Evolutionary conservation across 1,139 yeast genomes (phyloP).

Genomic region (Blastobotrys illinoisensis): DNA sequence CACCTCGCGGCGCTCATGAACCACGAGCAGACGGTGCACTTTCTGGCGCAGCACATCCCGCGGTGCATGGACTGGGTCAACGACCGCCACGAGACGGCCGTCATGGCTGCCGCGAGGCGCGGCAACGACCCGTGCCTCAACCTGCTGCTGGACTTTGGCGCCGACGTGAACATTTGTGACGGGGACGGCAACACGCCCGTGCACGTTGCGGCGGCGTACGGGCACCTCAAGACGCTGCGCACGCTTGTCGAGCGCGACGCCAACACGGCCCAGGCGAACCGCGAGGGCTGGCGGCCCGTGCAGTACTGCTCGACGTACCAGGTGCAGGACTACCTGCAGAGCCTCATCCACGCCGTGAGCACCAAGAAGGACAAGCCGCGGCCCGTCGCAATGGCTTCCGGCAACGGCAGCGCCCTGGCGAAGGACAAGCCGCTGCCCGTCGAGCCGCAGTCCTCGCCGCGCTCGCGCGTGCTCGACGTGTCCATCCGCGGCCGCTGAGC

Average conservation of each 20-base stretch:
- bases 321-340: constrained; percentile 33
- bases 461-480: constrained; percentile 24
- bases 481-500: constrained; percentile 17
- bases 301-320: constrained; percentile 35
- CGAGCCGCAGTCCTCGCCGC: constrained; percentile 6
- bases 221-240: constrained; percentile 59
- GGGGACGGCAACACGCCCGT: constrained; percentile 42
- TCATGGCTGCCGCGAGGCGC: constrained; percentile 64
- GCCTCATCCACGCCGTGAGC: constrained; percentile 26
- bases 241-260: constrained; percentile 51
- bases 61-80: constrained; percentile 58
- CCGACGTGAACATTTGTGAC: constrained; percentile 49
- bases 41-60: constrained; percentile 76
- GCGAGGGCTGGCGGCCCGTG: constrained; percentile 63
- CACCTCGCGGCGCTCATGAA: constrained; percentile 67
- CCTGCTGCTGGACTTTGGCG: constrained; percentile 73
- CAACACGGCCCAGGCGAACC: constrained; percentile 47
- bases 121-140: constrained; percentile 69
- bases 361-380: constrained; percentile 12
- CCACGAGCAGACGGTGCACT: constrained; percentile 76
- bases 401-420: background rate
- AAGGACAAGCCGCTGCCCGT: constrained; percentile 3
- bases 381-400: background rate
- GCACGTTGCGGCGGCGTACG: constrained; percentile 77
- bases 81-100: constrained; percentile 48